Evolutionary conservation across 192 early-diverging fungal species (phyloP).

Genomic region (Neocallimastix lanati): DNA sequence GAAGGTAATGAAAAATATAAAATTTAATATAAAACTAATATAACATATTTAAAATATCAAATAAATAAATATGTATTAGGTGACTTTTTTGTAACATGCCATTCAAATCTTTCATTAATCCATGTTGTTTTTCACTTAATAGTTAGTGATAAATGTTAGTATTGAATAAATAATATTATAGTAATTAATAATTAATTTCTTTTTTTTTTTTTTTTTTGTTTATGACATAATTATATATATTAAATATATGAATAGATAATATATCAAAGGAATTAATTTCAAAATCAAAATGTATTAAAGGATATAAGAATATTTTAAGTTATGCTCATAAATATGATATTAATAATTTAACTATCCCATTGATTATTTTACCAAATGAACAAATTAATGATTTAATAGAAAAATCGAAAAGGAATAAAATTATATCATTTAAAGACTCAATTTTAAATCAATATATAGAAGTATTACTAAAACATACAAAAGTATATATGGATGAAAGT

Average conservation of each 20-base stretch:
- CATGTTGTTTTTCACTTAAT: slow-evolving; percentile 62
- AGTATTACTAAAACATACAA: neutral
- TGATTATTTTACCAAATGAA: slow-evolving; percentile 37
- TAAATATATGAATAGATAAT: too few relatives aligned
- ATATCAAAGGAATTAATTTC: neutral
- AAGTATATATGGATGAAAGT: neutral
- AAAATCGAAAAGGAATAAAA: neutral
- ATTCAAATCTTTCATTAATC: slow-evolving; percentile 52
- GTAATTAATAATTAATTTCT: too few relatives aligned
- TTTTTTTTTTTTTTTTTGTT: too few relatives aligned
- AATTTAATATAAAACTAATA: too few relatives aligned
- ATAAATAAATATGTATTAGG: slow-evolving; percentile 18
- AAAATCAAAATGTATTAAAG: slow-evolving; percentile 20
- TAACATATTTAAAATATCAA: too few relatives aligned
- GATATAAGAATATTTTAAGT: slow-evolving; percentile 42
- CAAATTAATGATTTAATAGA: neutral
- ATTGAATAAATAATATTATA: too few relatives aligned
- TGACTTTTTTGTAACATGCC: slow-evolving; percentile 54
- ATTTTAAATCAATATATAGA: neutral
- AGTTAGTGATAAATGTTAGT: slow-evolving; percentile 29
- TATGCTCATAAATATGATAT: slow-evolving; percentile 41
- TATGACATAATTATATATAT: too few relatives aligned
- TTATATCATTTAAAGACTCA: neutral
- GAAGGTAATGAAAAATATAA: slow-evolving; percentile 26
- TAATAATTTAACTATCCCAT: slow-evolving; percentile 35